Evolutionary conservation across 2,329 filamentous ascomycete species (phyloP), one percentile per base, ranked within the genome.

Genomic region (Fusarium sacchari): DNA sequence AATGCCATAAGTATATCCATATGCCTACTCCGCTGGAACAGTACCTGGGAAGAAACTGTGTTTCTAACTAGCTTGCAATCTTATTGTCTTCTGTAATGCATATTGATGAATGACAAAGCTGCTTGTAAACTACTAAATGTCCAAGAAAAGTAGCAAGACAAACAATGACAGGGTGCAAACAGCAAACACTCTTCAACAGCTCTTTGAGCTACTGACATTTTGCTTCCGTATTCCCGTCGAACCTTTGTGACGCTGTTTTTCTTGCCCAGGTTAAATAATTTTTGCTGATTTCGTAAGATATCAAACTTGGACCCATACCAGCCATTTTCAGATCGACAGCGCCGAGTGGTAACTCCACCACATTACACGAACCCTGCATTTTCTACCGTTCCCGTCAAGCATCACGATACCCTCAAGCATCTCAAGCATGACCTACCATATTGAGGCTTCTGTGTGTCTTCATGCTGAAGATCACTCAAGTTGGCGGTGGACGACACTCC

Each of bases 151-250:
- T 42, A 10, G 24, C 9, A n/a, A 34, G 26, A 50, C 18, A 71
- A 70, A 32, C 24, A 24, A 28, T 36, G 10, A 30, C 22, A 39
- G 9, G 30, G 50, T 71, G 49, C 50, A 50, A 49, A 28, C 30
- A 37, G 11, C 67, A 71, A 71, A 71, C 53, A 71, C 53, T 60
- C 42, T 7, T 26, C 47, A 18, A 56, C 24, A 34, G n/a, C 32
- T 66, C n/a, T 44, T 55, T 37, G 14, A 13, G 49, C 13, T 11
- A 6, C 26, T 8, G 9, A 4, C 11, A 12, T n/a, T 32, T 18
- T 30, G 20, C n/a, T 18, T 9, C 43, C 3, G 5, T 7, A 28
- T 2, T 50, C 28, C 14, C 18, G 2, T 22, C 18, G 3, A 14
- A 42, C 6, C 9, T 36, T 56, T 20, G 3, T 26, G 7, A 18